phyloP scores from a whole-genome alignment of 352 stramenopile species.

The Pythium chondricola region DNA sequence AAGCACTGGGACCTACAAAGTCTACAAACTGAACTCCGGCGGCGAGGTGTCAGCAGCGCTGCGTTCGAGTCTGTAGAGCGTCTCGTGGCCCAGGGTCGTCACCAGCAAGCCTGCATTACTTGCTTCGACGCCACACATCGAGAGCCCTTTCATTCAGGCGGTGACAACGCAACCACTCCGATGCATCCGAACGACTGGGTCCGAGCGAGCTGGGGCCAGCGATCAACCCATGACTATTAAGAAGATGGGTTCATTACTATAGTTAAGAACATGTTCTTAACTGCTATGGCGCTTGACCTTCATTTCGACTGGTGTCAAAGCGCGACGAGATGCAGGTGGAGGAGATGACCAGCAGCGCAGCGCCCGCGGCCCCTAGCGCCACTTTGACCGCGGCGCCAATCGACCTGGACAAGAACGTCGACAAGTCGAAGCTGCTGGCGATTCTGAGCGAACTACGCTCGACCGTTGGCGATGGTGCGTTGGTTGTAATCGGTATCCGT shows the following conservation, averaged over 20 bases:
- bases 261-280: too few relatives aligned
- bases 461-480: conserved; percentile 44
- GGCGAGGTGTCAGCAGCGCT: conserved; percentile 17
- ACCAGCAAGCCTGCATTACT: conserved; percentile 35
- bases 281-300: too few relatives aligned
- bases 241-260: too few relatives aligned
- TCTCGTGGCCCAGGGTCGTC: conserved; percentile 26
- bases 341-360: conserved; percentile 1
- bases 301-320: neutral
- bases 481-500: too few relatives aligned
- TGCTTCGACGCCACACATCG: conserved; percentile 44
- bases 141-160: conserved; percentile 6
- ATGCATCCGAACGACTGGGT: neutral
- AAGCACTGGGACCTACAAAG: conserved; percentile 53
- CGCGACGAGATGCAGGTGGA: neutral
- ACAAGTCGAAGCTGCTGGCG: conserved; percentile 44
- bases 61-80: conserved; percentile 24
- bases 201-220: neutral
- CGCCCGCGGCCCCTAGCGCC: too few relatives aligned
- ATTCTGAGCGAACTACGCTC: conserved; percentile 60
- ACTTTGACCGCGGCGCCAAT: too few relatives aligned
- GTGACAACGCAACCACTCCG: too few relatives aligned
- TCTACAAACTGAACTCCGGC: conserved; percentile 38
- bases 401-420: conserved; percentile 23
- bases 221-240: too few relatives aligned